Base-by-base conservation (phyloP, 106 monocot genomes). In the Xerophyta viscosa region DNA sequence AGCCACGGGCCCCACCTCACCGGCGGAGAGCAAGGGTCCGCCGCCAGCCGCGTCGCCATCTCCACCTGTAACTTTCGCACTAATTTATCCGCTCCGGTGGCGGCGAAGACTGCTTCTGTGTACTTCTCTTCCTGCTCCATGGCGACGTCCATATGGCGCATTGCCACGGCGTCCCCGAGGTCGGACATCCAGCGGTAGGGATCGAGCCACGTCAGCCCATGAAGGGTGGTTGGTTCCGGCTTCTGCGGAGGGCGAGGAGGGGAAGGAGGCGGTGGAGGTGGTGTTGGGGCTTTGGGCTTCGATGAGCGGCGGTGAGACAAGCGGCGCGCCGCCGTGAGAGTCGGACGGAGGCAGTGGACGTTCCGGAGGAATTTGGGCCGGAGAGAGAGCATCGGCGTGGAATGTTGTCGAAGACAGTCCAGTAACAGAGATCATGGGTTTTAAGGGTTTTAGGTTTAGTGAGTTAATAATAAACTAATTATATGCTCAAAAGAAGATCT, bases 151-250 rank as follows among this genome's bases (percentile, higher is more conserved):
- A 98, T 79, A 82, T 98, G 98, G 31, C 90, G 90, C 86, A 83
- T 90, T 26, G 90, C 78, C 19, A 67, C 72, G 25, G 67, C 28
- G 67, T 98, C 82, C 15, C 73, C 59, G 37, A 98, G 86, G 68
- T 82, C 54, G 8, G 82, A 68, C 98, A 98, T 98, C 98, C 98
- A 90, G 64, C 75, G 75, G 74, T 98, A 98, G 45, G 90, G 66
- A 46, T 98, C 98, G 36, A 77, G 60, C 76, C 85, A 86, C 17
- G 81, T 78, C 52, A 73, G 45, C 24, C 80, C 86, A 61, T 90
- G 90, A 48, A 86, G 36, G 56, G 86, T 73, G 66, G 79, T 58
- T 11, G 86, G 70, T 8, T 53, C 66, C 3, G 89, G 84, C 50
- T 82, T 84, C 70, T 86, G 78, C 27, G 86, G 91, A 3, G 96